Base-by-base conservation (phyloP, 1,284 basidiomycete genomes). In the Coniophora puteana region DNA sequence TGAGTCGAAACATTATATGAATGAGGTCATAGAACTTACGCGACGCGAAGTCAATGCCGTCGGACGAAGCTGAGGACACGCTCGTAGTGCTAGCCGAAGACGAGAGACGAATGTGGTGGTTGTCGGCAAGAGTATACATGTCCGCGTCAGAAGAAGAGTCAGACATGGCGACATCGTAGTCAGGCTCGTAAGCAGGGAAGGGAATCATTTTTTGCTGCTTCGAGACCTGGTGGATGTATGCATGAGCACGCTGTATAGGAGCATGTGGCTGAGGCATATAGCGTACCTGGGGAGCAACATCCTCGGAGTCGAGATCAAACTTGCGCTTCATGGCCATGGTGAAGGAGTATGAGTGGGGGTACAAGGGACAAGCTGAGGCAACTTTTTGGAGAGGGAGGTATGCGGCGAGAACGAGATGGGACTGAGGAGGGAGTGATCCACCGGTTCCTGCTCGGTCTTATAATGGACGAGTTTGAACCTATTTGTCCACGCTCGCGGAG, bases 171-270 rank as follows among this genome's bases (percentile, higher is more conserved):
- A 80, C 69, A 55, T 89, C 85, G 52, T 67, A 62, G 60, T 84
- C 79, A 46, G 64, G 58, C 47, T 76, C 70, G 49, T 67, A 71
- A 51, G 76, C 72, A 38, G 85, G 83, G 61, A 86, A 87, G 32
- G 82, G 80, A 45, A 86, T 66, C 46, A 83, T 71, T 66, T 83
- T 87, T 30, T 83, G 49, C 58, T 87, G 82, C 61, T 89, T 88
- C 30, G 68, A 63, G 50, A 72, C 68, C 76, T 80, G 55, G 43
- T 20, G 31, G 34, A 20, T n/a, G 22, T 39, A 42, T 36, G 50
- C 53, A 48, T 53, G 47, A 55, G 46, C 50, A 44, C 40, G 53
- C 38, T 30, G 36, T 4, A 42, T 33, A 42, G 33, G 41, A 48
- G 39, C 17, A 7, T 22, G 8, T 2, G 3, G 20, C 1, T n/a